Percentiles rank a stretch among this genome's conserved stretches.
These are phyloP conservation scores for Neurospora sp. DNA, from an alignment of 2,329 filamentous ascomycete species.

Conservation along the genomic window DNA sequence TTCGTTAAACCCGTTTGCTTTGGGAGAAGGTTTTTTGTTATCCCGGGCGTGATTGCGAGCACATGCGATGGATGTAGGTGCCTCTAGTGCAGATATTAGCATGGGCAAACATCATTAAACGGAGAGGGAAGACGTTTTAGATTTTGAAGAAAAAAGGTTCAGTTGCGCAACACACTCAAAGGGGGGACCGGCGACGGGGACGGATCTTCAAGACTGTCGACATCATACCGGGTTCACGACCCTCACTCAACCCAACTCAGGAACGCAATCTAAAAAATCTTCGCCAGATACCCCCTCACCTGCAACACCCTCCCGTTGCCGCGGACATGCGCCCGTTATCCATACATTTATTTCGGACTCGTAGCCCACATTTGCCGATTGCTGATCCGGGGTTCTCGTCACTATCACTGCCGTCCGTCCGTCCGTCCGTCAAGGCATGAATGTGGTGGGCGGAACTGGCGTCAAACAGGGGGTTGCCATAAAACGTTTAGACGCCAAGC, in stretches of 20 bases:
- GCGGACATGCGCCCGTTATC: not conserved
- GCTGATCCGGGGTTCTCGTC: not conserved
- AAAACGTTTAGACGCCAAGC: not conserved
- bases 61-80: not conserved
- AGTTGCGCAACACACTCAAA: not conserved
- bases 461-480: not conserved
- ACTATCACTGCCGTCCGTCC: not conserved
- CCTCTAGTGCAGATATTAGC: no score
- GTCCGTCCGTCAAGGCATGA: not conserved
- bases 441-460: not conserved
- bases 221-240: not conserved
- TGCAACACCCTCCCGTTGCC: not conserved
- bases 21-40: not conserved
- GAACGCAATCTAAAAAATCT: not conserved
- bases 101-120: not conserved
- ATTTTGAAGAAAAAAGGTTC: not conserved
- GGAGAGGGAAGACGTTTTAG: not conserved
- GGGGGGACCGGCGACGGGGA: not conserved
- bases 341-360: not conserved
- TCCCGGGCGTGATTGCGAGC: not conserved
- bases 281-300: not conserved
- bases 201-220: not conserved
- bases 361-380: not conserved
- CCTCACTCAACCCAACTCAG: not conserved
- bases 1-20: not conserved